Evolutionary conservation across 805 yeast species (phyloP), one percentile per base, ranked within the genome.

Genomic region (Ogataea zsoltii): DNA sequence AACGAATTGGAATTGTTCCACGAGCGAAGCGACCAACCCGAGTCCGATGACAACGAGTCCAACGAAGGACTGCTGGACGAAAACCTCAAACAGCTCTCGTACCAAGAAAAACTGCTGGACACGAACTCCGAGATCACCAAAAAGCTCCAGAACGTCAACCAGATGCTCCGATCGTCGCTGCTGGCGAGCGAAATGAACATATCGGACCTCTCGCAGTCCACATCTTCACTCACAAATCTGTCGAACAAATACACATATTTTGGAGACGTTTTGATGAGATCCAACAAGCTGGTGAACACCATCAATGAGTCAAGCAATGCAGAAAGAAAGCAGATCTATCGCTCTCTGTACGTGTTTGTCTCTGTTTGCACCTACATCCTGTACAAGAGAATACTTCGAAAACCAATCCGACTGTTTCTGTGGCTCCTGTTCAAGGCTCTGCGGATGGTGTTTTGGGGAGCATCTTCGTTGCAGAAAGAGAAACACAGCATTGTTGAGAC

Each of bases 141-240:
- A 18, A 67, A 76, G 17, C 62, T 78, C 25, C 79, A 77, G 54
- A 65, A 70, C 5, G 71, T 82, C 0, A 68, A 75, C 45, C 74
- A 74, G 36, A 57, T 79, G 49, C 63, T 79, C 65, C 69, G 75
- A 35, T 68, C 79, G 19, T 70, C 81, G 0, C 65, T 77, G 2
- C 53, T 79, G 49, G 79, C 79, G 45, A 72, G 78, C 11, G 83
- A 78, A 46, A 62, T 75, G 45, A 76, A 76, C 49, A 61, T 76
- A 5, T 74, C 75, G 35, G 69, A 76, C 4, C 56, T 79, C 7
- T 74, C 74, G 29, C 71, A 68, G 37, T 80, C 80, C 26, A 65
- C 78, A 0, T 58, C 68, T 23, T 74, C 72, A 31, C 59, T 79
- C 44, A 44, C 61, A 11, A 53, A 58, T 9, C 62, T 77, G 44